These are phyloP conservation scores for Ascodesmis nigricans DNA, from an alignment of 495 filamentous ascomycete genomes.

Conservation along the genomic window DNA sequence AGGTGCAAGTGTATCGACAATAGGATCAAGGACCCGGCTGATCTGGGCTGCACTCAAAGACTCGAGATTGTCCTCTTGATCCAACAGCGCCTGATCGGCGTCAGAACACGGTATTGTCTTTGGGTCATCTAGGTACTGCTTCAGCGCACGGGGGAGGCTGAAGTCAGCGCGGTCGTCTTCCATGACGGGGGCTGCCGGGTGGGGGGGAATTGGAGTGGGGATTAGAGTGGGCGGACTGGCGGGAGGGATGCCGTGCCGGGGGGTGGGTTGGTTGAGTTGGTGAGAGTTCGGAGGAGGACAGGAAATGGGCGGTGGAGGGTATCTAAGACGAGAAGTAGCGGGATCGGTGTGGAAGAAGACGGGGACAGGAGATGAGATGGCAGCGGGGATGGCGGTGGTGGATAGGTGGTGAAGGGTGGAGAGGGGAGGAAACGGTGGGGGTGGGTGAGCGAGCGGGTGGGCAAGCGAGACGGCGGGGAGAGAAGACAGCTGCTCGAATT, in stretches of 20 bases:
- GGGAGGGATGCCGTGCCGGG: constrained; percentile 1
- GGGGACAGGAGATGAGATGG: no score
- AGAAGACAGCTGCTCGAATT: no score
- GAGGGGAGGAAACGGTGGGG: no score
- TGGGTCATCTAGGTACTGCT: constrained; percentile 86
- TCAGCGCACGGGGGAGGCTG: constrained; percentile 87
- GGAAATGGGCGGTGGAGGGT: no score
- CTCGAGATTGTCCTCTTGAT: constrained; percentile 83
- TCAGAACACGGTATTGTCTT: constrained; percentile 62
- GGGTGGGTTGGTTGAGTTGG: background rate
- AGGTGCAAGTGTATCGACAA: constrained; percentile 80
- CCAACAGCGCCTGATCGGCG: constrained; percentile 60
- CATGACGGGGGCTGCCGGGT: constrained; percentile 32
- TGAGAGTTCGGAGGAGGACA: no score
- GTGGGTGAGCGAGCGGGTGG: no score
- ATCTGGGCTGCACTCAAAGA: constrained; percentile 54
- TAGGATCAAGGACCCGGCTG: constrained; percentile 61
- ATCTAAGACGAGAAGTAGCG: no score
- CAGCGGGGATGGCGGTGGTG: no score
- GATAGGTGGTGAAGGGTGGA: no score
- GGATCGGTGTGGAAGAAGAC: no score
- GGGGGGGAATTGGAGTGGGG: background rate
- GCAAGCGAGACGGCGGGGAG: no score
- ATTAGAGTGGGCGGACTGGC: background rate
- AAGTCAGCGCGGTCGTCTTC: constrained; percentile 50